These are phyloP conservation scores for Lumnitzera racemosa DNA, from an alignment of 345 rosid species.

Conservation along the genomic window DNA sequence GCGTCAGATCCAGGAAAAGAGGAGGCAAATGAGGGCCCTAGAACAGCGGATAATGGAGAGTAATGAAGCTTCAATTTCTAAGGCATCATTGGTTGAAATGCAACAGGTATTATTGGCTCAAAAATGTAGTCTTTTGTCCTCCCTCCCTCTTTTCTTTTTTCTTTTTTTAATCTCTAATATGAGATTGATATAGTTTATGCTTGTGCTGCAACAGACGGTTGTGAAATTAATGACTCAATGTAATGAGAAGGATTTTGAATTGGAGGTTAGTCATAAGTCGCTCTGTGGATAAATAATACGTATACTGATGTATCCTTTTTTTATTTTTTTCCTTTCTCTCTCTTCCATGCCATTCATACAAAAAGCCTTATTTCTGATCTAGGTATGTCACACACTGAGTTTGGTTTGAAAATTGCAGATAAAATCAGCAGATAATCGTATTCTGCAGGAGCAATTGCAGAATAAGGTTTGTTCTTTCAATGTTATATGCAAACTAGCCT, in stretches of 20 bases:
- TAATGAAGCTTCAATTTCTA: conserved; percentile 89
- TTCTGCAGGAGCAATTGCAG: conserved; percentile 96
- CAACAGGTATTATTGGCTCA: conserved; percentile 55
- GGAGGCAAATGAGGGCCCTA: conserved; percentile 72
- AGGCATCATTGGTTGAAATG: conserved; percentile 89
- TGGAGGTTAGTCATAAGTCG: conserved; percentile 54
- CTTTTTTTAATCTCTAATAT: not conserved
- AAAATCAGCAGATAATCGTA: conserved; percentile 93
- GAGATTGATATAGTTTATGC: conserved; percentile 8
- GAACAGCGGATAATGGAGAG: conserved; percentile 87
- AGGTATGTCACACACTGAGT: no score
- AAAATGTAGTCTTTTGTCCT: not conserved
- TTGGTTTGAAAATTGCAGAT: conserved; percentile 38
- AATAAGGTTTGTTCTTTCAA: conserved; percentile 45
- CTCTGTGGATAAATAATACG: not conserved
- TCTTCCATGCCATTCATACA: not conserved
- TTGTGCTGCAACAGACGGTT: conserved; percentile 57
- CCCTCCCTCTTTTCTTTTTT: no score
- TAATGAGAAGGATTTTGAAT: conserved; percentile 92
- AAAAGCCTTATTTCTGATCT: no score
- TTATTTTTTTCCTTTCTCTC: not conserved
- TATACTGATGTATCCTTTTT: not conserved
- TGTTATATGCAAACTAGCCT: not conserved
- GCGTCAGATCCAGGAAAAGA: conserved; percentile 82
- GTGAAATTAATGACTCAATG: conserved; percentile 90